Base-by-base conservation (phyloP, 73 alveolate species). In the Paramecium sonneborni region DNA sequence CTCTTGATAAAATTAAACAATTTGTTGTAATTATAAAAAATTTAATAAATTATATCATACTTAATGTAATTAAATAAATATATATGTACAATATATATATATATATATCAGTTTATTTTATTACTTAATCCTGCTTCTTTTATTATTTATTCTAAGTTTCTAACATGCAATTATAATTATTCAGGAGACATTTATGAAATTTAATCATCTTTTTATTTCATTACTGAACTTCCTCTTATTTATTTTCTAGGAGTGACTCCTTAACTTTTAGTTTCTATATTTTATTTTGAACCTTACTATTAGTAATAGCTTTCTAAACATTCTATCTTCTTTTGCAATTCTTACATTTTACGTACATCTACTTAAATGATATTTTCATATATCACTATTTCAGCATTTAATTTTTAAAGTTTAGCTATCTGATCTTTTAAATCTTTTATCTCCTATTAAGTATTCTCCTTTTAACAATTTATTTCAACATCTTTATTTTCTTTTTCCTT, bases 301-400 rank as follows among this genome's bases (percentile, higher is more conserved):
- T 24, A 32, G 3, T 62, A 0, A 26, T 62, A 26, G 24, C 14
- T 62, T 32, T 62, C 84, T 30, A 62, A 62, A 6, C 84, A 28
- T 62, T 62, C 43, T 62, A 62, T 62, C 12, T 62, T 62, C 10
- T 24, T 62, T 12, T 26, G 3, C 9, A 62, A 62, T 62, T 62
- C 84, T 62, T 26, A 32, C 84, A 62, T 62, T 62, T 62, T 62
- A 10, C 44, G 39, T 3, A 15, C 84, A 62, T 62, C 84, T 30
- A 62, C 84, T 30, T 62, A 62, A 30, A 30, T 30, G 9, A 62
- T 62, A 62, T 62, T 62, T 62, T 62, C 84, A 62, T 62, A 62
- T 23, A 30, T 30, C 20, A 32, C 84, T 7, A 62, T 43, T 62
- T 62, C 84, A 12, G 23, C 28, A 62, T 62, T 62, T 14, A 62